A percentile compares a stretch with the other conserved stretches of the same genome.
Evolutionary conservation across 768 basidiomycete species (phyloP).

Genomic region (Filobasidium wieringae): DNA sequence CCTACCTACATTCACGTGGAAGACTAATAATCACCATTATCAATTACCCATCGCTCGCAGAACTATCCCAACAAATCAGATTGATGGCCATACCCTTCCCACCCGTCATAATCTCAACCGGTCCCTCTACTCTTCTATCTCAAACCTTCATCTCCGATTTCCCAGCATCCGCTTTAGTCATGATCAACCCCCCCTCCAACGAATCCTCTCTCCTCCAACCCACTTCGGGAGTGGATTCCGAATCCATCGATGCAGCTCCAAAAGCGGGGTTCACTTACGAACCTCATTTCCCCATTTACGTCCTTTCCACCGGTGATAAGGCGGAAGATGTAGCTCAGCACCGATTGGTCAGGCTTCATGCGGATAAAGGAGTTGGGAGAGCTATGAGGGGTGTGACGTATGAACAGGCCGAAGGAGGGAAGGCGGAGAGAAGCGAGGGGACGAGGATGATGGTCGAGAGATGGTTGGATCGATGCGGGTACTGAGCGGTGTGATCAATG

Average conservation of each 20-base stretch:
- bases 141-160: constrained; percentile 60
- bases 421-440: constrained; percentile 41
- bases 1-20: neutral
- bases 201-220: neutral
- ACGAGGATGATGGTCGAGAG: constrained; percentile 26
- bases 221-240: neutral
- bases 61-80: constrained; percentile 31
- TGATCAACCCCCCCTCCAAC: constrained; percentile 48
- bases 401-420: constrained; percentile 13
- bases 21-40: neutral
- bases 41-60: neutral
- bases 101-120: constrained; percentile 29
- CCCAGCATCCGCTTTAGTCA: constrained; percentile 52
- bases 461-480: constrained; percentile 29
- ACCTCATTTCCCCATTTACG: constrained; percentile 51
- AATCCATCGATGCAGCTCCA: neutral
- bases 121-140: constrained; percentile 45
- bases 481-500: constrained; percentile 6
- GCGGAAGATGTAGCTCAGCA: constrained; percentile 38
- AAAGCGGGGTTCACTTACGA: constrained; percentile 49
- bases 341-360: constrained; percentile 43
- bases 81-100: constrained; percentile 36
- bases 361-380: constrained; percentile 40
- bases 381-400: constrained; percentile 36
- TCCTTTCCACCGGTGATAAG: constrained; percentile 43